Evolutionary conservation across 2,329 filamentous ascomycete species (phyloP).

Genomic region (Alternaria tenuissima): DNA sequence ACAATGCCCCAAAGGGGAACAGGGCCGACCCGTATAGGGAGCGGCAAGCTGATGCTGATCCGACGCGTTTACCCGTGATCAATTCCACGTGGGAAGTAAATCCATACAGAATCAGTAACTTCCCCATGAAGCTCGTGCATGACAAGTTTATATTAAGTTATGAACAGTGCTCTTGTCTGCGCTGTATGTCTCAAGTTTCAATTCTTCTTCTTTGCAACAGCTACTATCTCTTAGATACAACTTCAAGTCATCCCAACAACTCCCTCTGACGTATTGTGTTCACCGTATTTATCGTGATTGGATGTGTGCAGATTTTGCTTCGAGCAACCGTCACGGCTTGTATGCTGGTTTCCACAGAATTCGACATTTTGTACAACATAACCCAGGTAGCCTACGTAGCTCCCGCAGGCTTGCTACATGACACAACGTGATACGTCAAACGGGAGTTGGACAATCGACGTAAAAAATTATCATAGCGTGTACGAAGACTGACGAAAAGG

Average conservation of each 20-base stretch:
- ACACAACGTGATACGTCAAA: slow-evolving; percentile 28
- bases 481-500: slow-evolving; percentile 22
- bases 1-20: neutral
- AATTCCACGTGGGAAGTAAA: slow-evolving; percentile 40
- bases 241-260: neutral
- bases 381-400: slow-evolving; percentile 16
- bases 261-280: neutral
- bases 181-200: neutral
- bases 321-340: neutral
- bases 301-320: neutral
- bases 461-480: slow-evolving; percentile 10
- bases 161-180: neutral
- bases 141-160: slow-evolving; percentile 20
- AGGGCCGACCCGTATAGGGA: slow-evolving; percentile 3
- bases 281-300: neutral
- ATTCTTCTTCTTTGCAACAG: neutral
- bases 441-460: slow-evolving; percentile 13
- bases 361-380: neutral
- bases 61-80: slow-evolving; percentile 28
- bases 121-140: slow-evolving; percentile 23
- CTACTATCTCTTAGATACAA: neutral
- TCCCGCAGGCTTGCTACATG: slow-evolving; percentile 17
- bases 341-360: neutral
- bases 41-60: slow-evolving; percentile 26
- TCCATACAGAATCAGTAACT: slow-evolving; percentile 24